Evolutionary conservation across 108 stramenopile genomes (phyloP).

Genomic region (Epithemia pelagica): DNA sequence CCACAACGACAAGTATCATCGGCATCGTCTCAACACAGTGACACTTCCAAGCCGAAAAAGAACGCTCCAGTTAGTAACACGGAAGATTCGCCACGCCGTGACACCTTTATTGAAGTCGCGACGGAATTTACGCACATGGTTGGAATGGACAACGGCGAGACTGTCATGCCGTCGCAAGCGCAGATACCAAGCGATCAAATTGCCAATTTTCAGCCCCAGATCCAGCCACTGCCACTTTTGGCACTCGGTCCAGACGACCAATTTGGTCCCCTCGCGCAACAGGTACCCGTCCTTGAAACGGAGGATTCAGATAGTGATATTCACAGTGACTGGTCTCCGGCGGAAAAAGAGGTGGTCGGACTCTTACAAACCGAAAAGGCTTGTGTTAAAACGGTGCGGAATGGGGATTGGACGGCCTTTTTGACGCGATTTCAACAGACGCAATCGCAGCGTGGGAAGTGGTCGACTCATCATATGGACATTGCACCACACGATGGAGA

Average conservation of each 20-base stretch:
- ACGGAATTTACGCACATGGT: constrained; percentile 6
- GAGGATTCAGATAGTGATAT: not conserved
- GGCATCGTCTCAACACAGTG: not conserved
- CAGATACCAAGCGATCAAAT: constrained; percentile 30
- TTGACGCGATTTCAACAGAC: constrained; percentile 47
- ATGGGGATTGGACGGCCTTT: constrained; percentile 76
- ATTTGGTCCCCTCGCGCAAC: constrained; percentile 21
- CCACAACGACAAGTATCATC: not conserved
- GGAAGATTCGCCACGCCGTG: not conserved
- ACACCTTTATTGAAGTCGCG: not conserved
- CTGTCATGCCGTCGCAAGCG: constrained; percentile 5
- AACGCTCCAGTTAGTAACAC: not conserved
- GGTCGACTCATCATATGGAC: constrained; percentile 20
- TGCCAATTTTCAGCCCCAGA: constrained; percentile 58
- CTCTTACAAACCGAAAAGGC: constrained; percentile 49
- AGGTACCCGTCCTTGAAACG: not conserved
- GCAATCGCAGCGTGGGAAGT: constrained; percentile 16
- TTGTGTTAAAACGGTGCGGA: constrained; percentile 74
- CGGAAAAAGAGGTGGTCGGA: constrained; percentile 63
- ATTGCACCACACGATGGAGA: constrained; percentile 17
- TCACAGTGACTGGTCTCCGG: constrained; percentile 32
- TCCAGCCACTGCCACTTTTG: constrained; percentile 59
- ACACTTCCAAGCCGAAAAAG: not conserved
- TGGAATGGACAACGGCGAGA: not conserved
- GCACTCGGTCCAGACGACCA: constrained; percentile 50